Conservation (phyloP, 768 basidiomycete genomes). For the Neoboletus magnificus region DNA sequence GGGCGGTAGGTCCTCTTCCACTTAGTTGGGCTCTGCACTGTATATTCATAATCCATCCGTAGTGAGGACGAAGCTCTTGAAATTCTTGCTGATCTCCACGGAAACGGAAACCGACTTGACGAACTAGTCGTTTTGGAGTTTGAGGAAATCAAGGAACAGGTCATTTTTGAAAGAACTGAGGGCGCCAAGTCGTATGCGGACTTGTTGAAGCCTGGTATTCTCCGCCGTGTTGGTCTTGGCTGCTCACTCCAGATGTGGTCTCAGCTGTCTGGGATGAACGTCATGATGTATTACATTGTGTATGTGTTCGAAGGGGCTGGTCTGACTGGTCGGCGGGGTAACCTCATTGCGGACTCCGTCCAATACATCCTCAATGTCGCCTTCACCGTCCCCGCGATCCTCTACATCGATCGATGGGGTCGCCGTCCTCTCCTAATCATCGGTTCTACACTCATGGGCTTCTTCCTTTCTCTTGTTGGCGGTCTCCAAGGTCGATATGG, state of each 20-base stretch:
- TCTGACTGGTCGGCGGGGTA: constrained; percentile 67
- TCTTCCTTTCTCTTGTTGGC: constrained; percentile 76
- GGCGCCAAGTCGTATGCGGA: constrained; percentile 71
- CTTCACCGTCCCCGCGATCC: constrained; percentile 44
- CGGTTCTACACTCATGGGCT: constrained; percentile 67
- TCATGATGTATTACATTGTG: constrained; percentile 65
- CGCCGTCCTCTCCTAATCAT: constrained; percentile 70
- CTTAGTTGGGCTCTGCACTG: not conserved
- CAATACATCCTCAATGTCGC: constrained; percentile 46
- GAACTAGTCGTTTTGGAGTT: constrained; percentile 68
- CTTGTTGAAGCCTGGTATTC: constrained; percentile 60
- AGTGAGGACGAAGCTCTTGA: constrained; percentile 58
- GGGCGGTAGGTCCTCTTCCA: constrained; percentile 36
- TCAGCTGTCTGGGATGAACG: constrained; percentile 74
- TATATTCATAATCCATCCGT: not conserved
- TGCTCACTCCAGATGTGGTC: constrained; percentile 77
- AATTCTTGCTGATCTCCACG: constrained; percentile 74
- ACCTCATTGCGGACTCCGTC: constrained; percentile 72
- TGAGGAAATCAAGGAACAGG: constrained; percentile 58
- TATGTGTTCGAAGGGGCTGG: constrained; percentile 79
- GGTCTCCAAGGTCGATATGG: constrained; percentile 69
- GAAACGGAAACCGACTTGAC: constrained; percentile 49
- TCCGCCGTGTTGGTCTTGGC: constrained; percentile 70
- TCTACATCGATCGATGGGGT: constrained; percentile 77
- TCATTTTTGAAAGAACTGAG: constrained; percentile 59